These are phyloP conservation scores for Coemansia sp. DNA, from an alignment of 192 early-diverging fungal genomes.

Conservation along the genomic window DNA sequence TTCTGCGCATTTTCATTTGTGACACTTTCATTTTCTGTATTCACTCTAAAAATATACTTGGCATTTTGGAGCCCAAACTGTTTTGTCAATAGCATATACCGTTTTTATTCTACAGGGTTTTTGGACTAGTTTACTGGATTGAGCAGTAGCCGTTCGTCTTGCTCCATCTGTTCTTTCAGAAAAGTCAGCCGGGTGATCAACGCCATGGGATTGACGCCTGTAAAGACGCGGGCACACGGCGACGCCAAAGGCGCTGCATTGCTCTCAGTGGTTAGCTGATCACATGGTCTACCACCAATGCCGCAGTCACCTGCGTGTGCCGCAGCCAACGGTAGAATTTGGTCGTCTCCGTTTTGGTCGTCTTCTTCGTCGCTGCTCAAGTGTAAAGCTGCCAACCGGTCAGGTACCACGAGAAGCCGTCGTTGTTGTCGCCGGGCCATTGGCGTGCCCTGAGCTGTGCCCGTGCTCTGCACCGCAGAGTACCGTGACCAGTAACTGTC, in stretches of 20 bases:
- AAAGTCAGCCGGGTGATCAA: constrained; percentile 45
- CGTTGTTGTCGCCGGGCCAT: constrained; percentile 3
- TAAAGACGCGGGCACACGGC: constrained; percentile 16
- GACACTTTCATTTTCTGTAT: constrained; percentile 13
- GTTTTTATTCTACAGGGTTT: constrained; percentile 1
- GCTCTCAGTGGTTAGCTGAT: neutral
- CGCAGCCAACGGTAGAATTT: neutral
- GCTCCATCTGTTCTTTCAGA: constrained; percentile 49
- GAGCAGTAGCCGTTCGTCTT: constrained; percentile 35
- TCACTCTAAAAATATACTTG: constrained; percentile 2
- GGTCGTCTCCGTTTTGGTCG: neutral
- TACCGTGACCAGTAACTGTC: constrained; percentile 55
- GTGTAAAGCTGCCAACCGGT: constrained; percentile 27
- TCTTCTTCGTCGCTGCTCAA: constrained; percentile 5
- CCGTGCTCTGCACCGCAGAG: constrained; percentile 8
- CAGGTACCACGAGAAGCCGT: constrained; percentile 42
- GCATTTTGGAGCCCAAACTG: no score
- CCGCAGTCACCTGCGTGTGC: constrained; percentile 3
- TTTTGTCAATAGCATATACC: neutral
- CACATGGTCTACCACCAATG: neutral
- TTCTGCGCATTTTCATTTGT: constrained; percentile 5
- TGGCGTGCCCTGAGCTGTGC: constrained; percentile 24
- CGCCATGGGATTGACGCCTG: constrained; percentile 45
- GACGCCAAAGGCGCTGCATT: neutral
- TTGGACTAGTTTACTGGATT: constrained; percentile 6